phyloP scores from a whole-genome alignment of 2,329 filamentous ascomycete genomes.

The Raffaelea arxii region DNA sequence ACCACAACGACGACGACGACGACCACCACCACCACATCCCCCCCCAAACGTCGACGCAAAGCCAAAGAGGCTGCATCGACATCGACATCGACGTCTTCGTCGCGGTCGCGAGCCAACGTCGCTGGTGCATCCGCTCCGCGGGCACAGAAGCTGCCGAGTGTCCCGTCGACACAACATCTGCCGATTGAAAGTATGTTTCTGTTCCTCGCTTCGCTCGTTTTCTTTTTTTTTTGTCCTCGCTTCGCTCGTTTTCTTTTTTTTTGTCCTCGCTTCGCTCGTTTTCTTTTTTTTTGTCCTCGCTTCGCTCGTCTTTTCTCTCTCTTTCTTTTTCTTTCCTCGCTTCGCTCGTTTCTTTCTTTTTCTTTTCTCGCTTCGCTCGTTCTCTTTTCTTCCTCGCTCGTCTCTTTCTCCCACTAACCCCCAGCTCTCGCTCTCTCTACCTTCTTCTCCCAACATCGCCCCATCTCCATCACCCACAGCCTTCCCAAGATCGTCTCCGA shows the following conservation, averaged over 20 bases:
- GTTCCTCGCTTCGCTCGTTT: no score
- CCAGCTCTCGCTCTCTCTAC: constrained; percentile 78
- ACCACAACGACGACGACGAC: constrained; percentile 9
- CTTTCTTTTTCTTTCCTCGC: background rate
- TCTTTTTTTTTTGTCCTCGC: no score
- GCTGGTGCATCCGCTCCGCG: constrained; percentile 20
- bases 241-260: no score
- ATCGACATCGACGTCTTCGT: no score
- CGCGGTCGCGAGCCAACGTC: constrained; percentile 12
- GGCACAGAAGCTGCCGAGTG: constrained; percentile 54
- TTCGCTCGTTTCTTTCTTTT: constrained; percentile 4
- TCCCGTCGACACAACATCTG: constrained; percentile 66
- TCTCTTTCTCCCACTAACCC: no score
- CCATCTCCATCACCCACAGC: constrained; percentile 77
- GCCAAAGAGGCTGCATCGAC: constrained; percentile 42
- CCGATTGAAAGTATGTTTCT: constrained; percentile 50
- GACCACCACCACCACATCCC: constrained; percentile 32
- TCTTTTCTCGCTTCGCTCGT: no score
- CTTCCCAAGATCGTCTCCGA: constrained; percentile 64
- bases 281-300: no score
- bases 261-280: no score
- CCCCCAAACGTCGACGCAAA: constrained; percentile 49
- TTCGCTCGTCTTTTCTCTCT: no score
- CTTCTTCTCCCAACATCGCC: constrained; percentile 93
- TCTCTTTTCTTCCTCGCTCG: constrained; percentile 10